These are phyloP conservation scores for Trichophyton verrucosum DNA, from an alignment of 2,329 filamentous ascomycete genomes.

Conservation along the genomic window DNA sequence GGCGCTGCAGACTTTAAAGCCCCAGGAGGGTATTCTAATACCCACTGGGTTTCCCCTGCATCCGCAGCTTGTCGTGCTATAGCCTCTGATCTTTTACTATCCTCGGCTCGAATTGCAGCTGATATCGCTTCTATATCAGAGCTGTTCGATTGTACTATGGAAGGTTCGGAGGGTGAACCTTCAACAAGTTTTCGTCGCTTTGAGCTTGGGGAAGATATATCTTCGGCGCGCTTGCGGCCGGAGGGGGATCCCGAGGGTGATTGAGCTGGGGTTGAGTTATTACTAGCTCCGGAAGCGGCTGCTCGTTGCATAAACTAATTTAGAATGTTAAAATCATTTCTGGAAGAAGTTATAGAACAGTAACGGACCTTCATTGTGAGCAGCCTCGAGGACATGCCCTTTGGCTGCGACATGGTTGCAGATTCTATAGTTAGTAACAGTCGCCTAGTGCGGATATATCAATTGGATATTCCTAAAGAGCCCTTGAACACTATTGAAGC, in stretches of 20 bases:
- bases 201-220: conserved; percentile 22
- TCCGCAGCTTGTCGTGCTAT: conserved; percentile 31
- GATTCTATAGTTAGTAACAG: not conserved
- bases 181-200: conserved; percentile 28
- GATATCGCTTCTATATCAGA: conserved; percentile 31
- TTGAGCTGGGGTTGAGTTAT: conserved; percentile 31
- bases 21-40: conserved; percentile 24
- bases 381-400: conserved; percentile 72
- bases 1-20: conserved; percentile 9
- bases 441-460: not conserved
- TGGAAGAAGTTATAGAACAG: not conserved
- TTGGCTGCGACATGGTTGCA: conserved; percentile 12
- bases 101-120: conserved; percentile 30
- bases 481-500: not conserved
- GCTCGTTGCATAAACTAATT: conserved; percentile 82
- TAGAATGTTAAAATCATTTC: not conserved
- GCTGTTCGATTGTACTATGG: conserved; percentile 11
- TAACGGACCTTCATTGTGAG: conserved; percentile 65
- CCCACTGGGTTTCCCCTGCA: conserved; percentile 35
- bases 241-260: conserved; percentile 13
- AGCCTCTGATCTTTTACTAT: conserved; percentile 30
- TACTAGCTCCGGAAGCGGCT: conserved; percentile 43
- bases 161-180: conserved; percentile 4
- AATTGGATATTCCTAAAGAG: not conserved
- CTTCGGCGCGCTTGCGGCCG: conserved; percentile 36